Percentiles rank a stretch among this genome's conserved stretches.
phyloP scores from a whole-genome alignment of 1,139 yeast species.

The Saccharomycopsis hybrid region DNA sequence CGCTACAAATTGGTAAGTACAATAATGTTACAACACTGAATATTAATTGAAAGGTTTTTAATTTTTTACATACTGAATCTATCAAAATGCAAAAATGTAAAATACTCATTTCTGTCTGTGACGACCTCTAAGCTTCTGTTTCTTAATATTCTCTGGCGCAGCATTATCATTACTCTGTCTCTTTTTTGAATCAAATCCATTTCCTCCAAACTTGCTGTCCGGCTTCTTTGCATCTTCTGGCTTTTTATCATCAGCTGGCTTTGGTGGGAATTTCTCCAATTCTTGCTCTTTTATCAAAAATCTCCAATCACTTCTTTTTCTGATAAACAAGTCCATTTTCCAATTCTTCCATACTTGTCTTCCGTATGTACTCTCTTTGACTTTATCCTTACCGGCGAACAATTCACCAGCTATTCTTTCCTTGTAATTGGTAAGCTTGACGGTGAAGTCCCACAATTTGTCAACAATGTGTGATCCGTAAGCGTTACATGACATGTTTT shows the following conservation, averaged over 20 bases:
- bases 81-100: neutral
- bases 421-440: slow-evolving; percentile 73
- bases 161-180: neutral
- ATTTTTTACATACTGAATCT: neutral
- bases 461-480: slow-evolving; percentile 92
- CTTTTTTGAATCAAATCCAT: slow-evolving; percentile 1
- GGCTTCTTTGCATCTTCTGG: slow-evolving; percentile 2
- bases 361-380: slow-evolving; percentile 84
- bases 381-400: slow-evolving; percentile 51
- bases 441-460: slow-evolving; percentile 72
- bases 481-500: slow-evolving; percentile 70
- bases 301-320: slow-evolving; percentile 84
- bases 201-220: neutral
- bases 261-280: slow-evolving; percentile 38
- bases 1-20: neutral
- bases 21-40: neutral
- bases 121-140: neutral
- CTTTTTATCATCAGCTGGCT: slow-evolving; percentile 16
- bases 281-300: slow-evolving; percentile 65
- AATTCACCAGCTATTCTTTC: slow-evolving; percentile 78
- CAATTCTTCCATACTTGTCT: slow-evolving; percentile 93
- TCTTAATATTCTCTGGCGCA: neutral
- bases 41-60: neutral
- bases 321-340: slow-evolving; percentile 69
- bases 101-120: neutral